Conservation (phyloP, 306 rosid genomes). For the Mimosa bimucronata region DNA sequence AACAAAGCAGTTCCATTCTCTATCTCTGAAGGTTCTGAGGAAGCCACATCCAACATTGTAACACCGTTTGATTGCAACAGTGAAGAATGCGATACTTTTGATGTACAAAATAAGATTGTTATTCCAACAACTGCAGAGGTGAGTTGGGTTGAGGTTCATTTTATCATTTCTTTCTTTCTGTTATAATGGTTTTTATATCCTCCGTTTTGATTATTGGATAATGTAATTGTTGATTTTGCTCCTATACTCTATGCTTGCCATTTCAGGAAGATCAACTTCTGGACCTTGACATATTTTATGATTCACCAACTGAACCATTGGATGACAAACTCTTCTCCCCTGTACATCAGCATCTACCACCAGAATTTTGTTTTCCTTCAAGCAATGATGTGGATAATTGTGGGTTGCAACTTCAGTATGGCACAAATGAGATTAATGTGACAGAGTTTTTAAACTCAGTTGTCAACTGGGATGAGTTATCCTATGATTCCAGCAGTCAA, state of each 20-base stretch:
- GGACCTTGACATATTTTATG: conserved; percentile 39
- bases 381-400: conserved; percentile 36
- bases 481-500: conserved; percentile 39
- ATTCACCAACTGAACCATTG: conserved; percentile 36
- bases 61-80: conserved; percentile 37
- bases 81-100: conserved; percentile 36
- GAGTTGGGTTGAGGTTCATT: conserved; percentile 37
- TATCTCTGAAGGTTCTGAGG: conserved; percentile 50
- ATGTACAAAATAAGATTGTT: conserved; percentile 35
- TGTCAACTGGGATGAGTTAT: conserved; percentile 48
- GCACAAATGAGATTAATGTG: conserved; percentile 51
- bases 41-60: conserved; percentile 51
- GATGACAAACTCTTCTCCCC: conserved; percentile 70
- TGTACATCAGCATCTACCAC: conserved; percentile 51
- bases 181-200: conserved; percentile 11
- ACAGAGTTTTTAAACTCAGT: conserved; percentile 52
- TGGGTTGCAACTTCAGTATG: conserved; percentile 48
- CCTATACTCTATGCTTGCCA: conserved; percentile 31
- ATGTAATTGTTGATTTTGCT: conserved; percentile 32
- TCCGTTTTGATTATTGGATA: conserved; percentile 8
- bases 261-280: conserved; percentile 41
- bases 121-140: conserved; percentile 45
- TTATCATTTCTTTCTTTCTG: background rate
- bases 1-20: conserved; percentile 12
- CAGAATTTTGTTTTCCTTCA: conserved; percentile 40